Evolutionary conservation across 2,329 filamentous ascomycete genomes (phyloP), one percentile per base, ranked within the genome.

Genomic region (Aspergillus sp.): DNA sequence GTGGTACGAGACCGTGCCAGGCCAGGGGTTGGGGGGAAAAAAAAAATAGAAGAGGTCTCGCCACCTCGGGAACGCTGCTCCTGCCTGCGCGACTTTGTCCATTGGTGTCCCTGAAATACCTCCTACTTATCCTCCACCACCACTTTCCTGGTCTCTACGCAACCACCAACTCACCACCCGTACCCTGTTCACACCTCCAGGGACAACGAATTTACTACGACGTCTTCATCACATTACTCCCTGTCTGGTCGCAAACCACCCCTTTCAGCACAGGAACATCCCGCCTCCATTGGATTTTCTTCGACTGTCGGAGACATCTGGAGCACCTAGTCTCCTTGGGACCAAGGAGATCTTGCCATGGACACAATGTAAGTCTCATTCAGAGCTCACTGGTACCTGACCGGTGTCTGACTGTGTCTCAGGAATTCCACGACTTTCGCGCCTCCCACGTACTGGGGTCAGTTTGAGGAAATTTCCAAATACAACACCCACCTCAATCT

Each of bases 401-500:
- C 32, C 19, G 13, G 38, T n/a, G 25, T 42, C 51, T 57, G 38
- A 57, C 16, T 31, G 13, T 10, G 19, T 20, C 43, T 38, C 58
- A 78, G 76, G 74, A 82, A 81, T 67, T 77, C 77, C 16, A 76
- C 75, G 5, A 58, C 74, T 47, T 56, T 75, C 48, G 70, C 73
- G 17, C 58, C 75, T 60, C 74, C 78, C 49, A 82, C 82, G 45
- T 88, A 87, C 72, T 86, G 83, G 84, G 81, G 78, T 62, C 81
- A 85, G 57, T 88, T 83, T 67, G 79, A 85, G 54, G 81, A 85
- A 63, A 82, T 88, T 58, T 81, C 82, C 21, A 81, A 83, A 61
- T 83, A 84, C 81, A 94, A 96, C 82, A 83, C 95, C 53, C 84
- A 91, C 62, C 85, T 99, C 68, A 97, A 91, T 75, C 81, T 90